Percentiles rank a stretch among this genome's conserved stretches.
phyloP scores from a whole-genome alignment of 768 basidiomycete species.

The Dendrothele bispora region DNA sequence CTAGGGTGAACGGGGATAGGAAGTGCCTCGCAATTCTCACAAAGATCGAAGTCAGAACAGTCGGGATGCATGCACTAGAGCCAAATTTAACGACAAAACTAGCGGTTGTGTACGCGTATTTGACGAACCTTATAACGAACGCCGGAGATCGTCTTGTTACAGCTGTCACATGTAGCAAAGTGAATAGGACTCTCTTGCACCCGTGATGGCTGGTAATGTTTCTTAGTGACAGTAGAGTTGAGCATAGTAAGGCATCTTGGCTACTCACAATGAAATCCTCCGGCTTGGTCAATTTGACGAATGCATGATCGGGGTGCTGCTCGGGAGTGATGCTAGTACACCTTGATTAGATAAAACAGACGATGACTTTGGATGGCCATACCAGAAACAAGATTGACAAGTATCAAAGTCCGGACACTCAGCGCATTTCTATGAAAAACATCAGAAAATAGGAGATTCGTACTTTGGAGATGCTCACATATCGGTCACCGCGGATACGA shows the following conservation, averaged over 20 bases:
- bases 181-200: constrained; percentile 40
- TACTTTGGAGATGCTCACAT: constrained; percentile 46
- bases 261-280: constrained; percentile 59
- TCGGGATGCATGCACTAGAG: constrained; percentile 73
- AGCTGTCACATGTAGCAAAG: constrained; percentile 64
- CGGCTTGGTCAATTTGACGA: constrained; percentile 57
- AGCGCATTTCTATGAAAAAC: constrained; percentile 65
- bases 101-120: background rate
- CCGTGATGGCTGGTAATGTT: constrained; percentile 8
- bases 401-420: constrained; percentile 85
- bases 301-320: constrained; percentile 77
- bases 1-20: constrained; percentile 75
- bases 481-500: constrained; percentile 67
- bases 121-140: constrained; percentile 66
- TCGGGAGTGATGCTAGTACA: constrained; percentile 55
- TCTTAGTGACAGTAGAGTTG: constrained; percentile 21
- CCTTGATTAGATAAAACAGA: background rate
- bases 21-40: constrained; percentile 73
- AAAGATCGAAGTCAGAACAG: constrained; percentile 84
- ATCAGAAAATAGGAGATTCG: background rate
- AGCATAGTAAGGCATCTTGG: background rate
- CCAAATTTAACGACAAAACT: constrained; percentile 4
- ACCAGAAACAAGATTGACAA: constrained; percentile 70
- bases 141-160: constrained; percentile 54
- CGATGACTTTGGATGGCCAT: constrained; percentile 11